A percentile compares a stretch with the other conserved stretches of the same genome.
phyloP scores from a whole-genome alignment of 495 filamentous ascomycete species.

The Recurvomyces mirabilis region DNA sequence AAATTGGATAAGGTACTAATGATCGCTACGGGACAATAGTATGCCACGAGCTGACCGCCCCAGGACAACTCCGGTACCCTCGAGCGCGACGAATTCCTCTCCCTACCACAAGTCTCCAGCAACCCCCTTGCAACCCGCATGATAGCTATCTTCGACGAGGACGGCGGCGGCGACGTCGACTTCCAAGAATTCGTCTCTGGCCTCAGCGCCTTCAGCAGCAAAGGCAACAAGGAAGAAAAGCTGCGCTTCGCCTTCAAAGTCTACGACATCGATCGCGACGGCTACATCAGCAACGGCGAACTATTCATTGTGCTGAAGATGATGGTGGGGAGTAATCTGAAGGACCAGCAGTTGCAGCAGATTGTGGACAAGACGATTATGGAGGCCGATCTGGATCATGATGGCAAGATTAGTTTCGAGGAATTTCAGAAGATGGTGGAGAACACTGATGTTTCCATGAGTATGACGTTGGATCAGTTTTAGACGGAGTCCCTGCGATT shows the following conservation, averaged over 20 bases:
- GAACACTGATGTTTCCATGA: slow-evolving; percentile 93
- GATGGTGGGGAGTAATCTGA: slow-evolving; percentile 99
- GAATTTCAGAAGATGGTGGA: slow-evolving; percentile 99
- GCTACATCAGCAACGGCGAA: slow-evolving; percentile 97
- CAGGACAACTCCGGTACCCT: slow-evolving; percentile 97
- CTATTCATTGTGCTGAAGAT: slow-evolving; percentile 99
- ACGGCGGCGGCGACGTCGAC: slow-evolving; percentile 94
- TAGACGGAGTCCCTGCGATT: slow-evolving; percentile 2
- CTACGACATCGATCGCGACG: slow-evolving; percentile 98
- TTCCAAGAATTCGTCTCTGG: slow-evolving; percentile 99
- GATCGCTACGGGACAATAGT: not conserved
- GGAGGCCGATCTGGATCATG: slow-evolving; percentile 92
- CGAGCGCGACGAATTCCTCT: slow-evolving; percentile 96
- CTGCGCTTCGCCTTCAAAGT: slow-evolving; percentile 97
- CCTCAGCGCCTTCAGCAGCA: slow-evolving; percentile 86
- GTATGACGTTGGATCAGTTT: slow-evolving; percentile 65
- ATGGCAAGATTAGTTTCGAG: slow-evolving; percentile 98
- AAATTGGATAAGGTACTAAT: slow-evolving; percentile 81
- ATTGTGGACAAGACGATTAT: slow-evolving; percentile 99
- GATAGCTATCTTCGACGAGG: slow-evolving; percentile 99
- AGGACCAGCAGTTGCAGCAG: slow-evolving; percentile 97
- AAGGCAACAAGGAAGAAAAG: slow-evolving; percentile 99
- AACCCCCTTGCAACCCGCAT: slow-evolving; percentile 94
- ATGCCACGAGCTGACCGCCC: not conserved
- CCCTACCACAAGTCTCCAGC: slow-evolving; percentile 90